phyloP scores from a whole-genome alignment of 2,329 filamentous ascomycete species.

The Aspergillus ochraceoroseus region DNA sequence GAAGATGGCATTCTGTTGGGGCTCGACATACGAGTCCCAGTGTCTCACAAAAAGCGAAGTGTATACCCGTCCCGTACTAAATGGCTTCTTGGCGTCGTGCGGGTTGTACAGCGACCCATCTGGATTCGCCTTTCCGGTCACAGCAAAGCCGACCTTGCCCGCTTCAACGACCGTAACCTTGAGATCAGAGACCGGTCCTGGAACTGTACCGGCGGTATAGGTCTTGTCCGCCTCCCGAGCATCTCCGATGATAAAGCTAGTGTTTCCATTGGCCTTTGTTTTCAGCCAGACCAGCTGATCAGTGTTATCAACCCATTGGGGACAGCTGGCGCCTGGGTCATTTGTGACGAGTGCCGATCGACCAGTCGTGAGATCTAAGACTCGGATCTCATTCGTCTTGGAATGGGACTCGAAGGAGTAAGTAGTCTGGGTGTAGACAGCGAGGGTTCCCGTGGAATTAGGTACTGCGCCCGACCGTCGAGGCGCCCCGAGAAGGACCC shows the following conservation, averaged over 20 bases:
- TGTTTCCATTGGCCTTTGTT: constrained; percentile 44
- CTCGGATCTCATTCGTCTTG: constrained; percentile 45
- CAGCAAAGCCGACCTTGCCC: constrained; percentile 45
- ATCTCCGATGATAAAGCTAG: constrained; percentile 44
- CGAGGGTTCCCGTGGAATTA: constrained; percentile 45
- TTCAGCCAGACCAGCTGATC: constrained; percentile 47
- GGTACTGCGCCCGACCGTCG: constrained; percentile 44
- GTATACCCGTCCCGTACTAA: constrained; percentile 47
- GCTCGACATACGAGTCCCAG: constrained; percentile 50
- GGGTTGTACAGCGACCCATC: constrained; percentile 49
- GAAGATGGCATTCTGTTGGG: constrained; percentile 49
- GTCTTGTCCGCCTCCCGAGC: constrained; percentile 38
- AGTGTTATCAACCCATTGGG: constrained; percentile 44
- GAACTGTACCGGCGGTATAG: constrained; percentile 45
- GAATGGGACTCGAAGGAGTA: constrained; percentile 49
- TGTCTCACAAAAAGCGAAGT: constrained; percentile 51
- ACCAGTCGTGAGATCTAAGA: constrained; percentile 42
- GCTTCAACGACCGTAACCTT: constrained; percentile 43
- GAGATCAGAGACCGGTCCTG: constrained; percentile 45
- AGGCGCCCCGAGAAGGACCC: constrained; percentile 46
- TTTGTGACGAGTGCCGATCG: constrained; percentile 42
- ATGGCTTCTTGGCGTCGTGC: constrained; percentile 46
- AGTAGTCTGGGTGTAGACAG: constrained; percentile 47
- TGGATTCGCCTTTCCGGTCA: constrained; percentile 45
- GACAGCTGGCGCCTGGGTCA: constrained; percentile 43